phyloP scores from a whole-genome alignment of 805 yeast species.

The Candida boleticola region DNA sequence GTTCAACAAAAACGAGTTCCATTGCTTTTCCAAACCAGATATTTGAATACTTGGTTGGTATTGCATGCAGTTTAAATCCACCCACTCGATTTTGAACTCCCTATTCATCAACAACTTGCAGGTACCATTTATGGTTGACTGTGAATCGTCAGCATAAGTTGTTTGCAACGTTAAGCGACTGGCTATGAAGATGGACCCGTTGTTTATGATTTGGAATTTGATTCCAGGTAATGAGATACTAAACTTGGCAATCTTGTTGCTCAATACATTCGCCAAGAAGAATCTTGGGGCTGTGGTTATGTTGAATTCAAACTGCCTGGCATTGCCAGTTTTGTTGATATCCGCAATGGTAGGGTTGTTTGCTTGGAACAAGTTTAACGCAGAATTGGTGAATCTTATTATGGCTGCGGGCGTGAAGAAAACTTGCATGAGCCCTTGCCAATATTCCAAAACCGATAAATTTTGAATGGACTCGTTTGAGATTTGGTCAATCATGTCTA shows the following conservation, averaged over 20 bases:
- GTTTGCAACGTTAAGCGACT: constrained; percentile 26
- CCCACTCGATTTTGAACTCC: constrained; percentile 65
- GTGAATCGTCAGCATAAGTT: constrained; percentile 67
- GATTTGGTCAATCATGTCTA: constrained; percentile 39
- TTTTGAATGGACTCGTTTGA: constrained; percentile 30
- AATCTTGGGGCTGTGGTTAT: constrained; percentile 64
- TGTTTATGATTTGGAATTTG: constrained; percentile 39
- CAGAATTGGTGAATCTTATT: constrained; percentile 9
- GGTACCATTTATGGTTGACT: constrained; percentile 59
- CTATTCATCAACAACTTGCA: constrained; percentile 62
- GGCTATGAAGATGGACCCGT: constrained; percentile 35
- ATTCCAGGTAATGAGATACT: constrained; percentile 33
- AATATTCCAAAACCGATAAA: constrained; percentile 29
- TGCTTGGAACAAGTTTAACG: not conserved
- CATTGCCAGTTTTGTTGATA: constrained; percentile 35
- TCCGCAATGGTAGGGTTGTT: not conserved
- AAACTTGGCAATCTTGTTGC: constrained; percentile 36
- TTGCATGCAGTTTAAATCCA: constrained; percentile 50
- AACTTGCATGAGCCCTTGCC: constrained; percentile 33
- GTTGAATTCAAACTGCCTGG: constrained; percentile 58
- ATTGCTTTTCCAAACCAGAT: constrained; percentile 24
- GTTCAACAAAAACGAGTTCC: constrained; percentile 14
- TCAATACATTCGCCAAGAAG: constrained; percentile 49
- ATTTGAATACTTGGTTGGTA: constrained; percentile 27
- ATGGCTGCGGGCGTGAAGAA: constrained; percentile 32